Evolutionary conservation across 2,329 filamentous ascomycete genomes (phyloP), one percentile per base, ranked within the genome.

Genomic region (Boeremia lycopersici): DNA sequence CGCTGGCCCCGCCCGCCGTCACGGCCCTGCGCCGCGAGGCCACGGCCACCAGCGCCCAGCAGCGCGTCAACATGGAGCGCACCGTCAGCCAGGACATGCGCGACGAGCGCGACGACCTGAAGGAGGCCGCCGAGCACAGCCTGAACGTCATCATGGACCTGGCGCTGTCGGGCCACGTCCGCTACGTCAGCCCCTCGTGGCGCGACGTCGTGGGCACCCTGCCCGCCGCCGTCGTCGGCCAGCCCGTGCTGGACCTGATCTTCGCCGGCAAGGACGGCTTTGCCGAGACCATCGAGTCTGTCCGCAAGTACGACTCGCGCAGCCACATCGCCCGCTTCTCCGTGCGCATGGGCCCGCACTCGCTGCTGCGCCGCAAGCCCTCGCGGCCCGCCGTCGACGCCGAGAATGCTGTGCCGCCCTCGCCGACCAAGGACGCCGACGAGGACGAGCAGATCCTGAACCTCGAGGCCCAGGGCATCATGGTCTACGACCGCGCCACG

Each of bases 161-260:
- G 62, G 91, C 92, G 69, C 84, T 98, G 51, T 90, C 97, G 71
- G 91, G 91, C 62, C 89, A 86, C 57, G 89, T 99, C 68, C 89
- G 92, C 77, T 99, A 95, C 91, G 93, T 96, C 67, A 98, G 93
- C 74, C 91, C 93, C 11, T 97, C 93, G 13, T 99, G 95, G 95
- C 85, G 86, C 57, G 92, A 98, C 68, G 89, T 99, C 44, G 89
- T 98, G 57, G 95, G 95, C 54, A 93, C 90, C 4, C 79, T 84
- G 39, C 83, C 88, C 34, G 86, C 89, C 38, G 82, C 85, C 7
- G 86, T 97, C 45, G 83, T 89, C 64, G 91, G 91, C 54, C 87
- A 85, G 61, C 82, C 87, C 57, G 92, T 99, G 61, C 84, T 89
- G 51, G 89, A 96, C 51, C 77, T 97, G 44, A 84, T 98, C 59